phyloP scores from a whole-genome alignment of 2,329 filamentous ascomycete species.

The Fusarium armeniacum region DNA sequence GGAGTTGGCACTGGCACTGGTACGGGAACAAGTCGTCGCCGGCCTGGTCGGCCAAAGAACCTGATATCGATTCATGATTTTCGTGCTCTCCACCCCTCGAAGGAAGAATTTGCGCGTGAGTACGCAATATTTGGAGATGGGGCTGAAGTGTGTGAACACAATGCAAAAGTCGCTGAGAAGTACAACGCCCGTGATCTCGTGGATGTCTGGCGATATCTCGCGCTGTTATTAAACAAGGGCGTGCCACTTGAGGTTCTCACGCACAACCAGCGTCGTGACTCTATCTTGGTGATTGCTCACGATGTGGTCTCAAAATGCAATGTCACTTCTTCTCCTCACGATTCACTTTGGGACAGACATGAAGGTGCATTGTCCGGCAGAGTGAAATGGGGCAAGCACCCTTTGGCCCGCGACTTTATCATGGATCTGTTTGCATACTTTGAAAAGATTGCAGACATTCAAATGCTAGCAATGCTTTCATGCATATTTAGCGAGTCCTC shows the following conservation, averaged over 20 bases:
- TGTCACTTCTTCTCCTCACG: conserved; percentile 28
- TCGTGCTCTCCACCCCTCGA: conserved; percentile 80
- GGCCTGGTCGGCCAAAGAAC: conserved; percentile 70
- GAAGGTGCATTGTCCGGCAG: conserved; percentile 64
- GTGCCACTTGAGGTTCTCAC: conserved; percentile 77
- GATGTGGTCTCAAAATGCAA: conserved; percentile 64
- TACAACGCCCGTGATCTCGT: conserved; percentile 79
- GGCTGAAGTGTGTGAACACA: conserved; percentile 85
- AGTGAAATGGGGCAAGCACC: conserved; percentile 77
- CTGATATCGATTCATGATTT: conserved; percentile 81
- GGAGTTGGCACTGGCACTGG: conserved; percentile 64
- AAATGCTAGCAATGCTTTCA: conserved; percentile 80
- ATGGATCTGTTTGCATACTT: conserved; percentile 74
- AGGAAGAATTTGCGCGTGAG: conserved; percentile 79
- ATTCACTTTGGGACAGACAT: conserved; percentile 23
- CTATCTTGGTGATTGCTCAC: conserved; percentile 77
- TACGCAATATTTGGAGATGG: conserved; percentile 89
- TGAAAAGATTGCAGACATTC: conserved; percentile 72
- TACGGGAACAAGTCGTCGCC: conserved; percentile 66
- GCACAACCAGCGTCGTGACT: conserved; percentile 67
- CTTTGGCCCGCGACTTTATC: conserved; percentile 73
- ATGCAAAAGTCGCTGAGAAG: conserved; percentile 81
- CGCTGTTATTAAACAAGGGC: conserved; percentile 81
- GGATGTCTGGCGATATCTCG: conserved; percentile 86
- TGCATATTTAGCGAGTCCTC: conserved; percentile 76